Base-by-base conservation (phyloP, 192 early-diverging fungal genomes). In the Spizellomyces punctatus region DNA sequence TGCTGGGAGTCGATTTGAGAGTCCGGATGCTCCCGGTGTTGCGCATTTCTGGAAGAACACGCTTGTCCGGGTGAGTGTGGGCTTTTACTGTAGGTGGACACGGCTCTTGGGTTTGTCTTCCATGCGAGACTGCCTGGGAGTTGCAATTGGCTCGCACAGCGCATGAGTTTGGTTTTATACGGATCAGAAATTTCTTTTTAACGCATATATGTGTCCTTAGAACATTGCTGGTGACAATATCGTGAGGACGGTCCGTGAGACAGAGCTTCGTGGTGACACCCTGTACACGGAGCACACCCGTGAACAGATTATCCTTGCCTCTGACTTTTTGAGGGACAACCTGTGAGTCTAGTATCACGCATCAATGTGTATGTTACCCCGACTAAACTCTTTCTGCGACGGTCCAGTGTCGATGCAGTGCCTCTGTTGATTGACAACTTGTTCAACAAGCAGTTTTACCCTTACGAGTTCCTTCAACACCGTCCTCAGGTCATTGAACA, bases 41-140 rank as follows among this genome's bases (percentile, higher is more conserved):
- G 92, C 97, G 43, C 94, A 96, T 83, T 92, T 89, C 71, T 85
- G 93, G 69, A 95, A 98, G 89, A 91, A 88, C 74, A 92, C 89
- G 73, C 88, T 93, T 19, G 91, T 98, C 84, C 91, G 91, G 88
- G 92, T 92, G 84, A 68, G 77, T 52, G n/a, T 49, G 43, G 46
- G 56, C 2, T 46, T 50, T 8, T 5, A 9, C 21, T 10, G 12
- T 14, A 0, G 7, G 21, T 72, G 8, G 60, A 8, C n/a, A 19
- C 43, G 46, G 41, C 43, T 6, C 4, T 81, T 46, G 36, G 36
- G 60, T 6, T 19, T 62, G 8, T 6, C 6, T 10, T 17, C 6
- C 6, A 10, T 4, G 67, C 10, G 21, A 10, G 61, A 17, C 44
- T 36, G 27, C 27, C 27, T 36, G 27, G 27, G 27, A 2, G 56